Evolutionary conservation across 768 basidiomycete species (phyloP), one percentile per base, ranked within the genome.

Genomic region (Mycena galopus): DNA sequence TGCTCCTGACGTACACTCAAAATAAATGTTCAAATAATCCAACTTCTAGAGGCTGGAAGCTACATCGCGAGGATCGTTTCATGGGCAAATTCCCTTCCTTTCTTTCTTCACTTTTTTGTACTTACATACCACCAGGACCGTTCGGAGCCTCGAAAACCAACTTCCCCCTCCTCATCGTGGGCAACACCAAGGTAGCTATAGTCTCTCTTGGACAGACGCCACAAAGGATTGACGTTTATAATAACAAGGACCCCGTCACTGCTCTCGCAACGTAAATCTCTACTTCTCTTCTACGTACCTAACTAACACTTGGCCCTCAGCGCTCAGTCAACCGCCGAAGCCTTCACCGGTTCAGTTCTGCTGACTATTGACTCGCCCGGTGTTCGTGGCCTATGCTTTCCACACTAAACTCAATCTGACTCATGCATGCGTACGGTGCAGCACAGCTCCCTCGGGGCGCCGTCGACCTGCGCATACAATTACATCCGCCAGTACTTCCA

Each of bases 101-200:
- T n/a, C 16, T 39, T 32, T 53, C 51, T 51, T 11, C 9, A 21
- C 78, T 93, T 14, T 86, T 82, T 0, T 88, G 89, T 87, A 83
- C 85, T 78, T 90, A 30, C 91, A 91, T 70, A 88, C 77, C 75
- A 77, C 88, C 88, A 77, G 72, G 83, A 78, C 32, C 42, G 8
- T 33, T 65, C 5, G 0, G 27, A 32, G 12, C 55, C 29, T 27
- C 42, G 16, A n/a, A 19, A 12, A 35, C 44, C 25, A 37, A 42
- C 63, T 25, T 58, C 16, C 39, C 30, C 2, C 57, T n/a, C n/a
- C n/a, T n/a, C n/a, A n/a, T n/a, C n/a, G n/a, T n/a, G n/a, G n/a
- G n/a, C n/a, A n/a, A n/a, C 19, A 69, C 68, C 14, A 60, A 39
- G 71, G n/a, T n/a, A n/a, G n/a, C n/a, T n/a, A n/a, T n/a, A n/a